phyloP scores from a whole-genome alignment of 495 filamentous ascomycete genomes.

The Astrothelium subdiscretum region DNA sequence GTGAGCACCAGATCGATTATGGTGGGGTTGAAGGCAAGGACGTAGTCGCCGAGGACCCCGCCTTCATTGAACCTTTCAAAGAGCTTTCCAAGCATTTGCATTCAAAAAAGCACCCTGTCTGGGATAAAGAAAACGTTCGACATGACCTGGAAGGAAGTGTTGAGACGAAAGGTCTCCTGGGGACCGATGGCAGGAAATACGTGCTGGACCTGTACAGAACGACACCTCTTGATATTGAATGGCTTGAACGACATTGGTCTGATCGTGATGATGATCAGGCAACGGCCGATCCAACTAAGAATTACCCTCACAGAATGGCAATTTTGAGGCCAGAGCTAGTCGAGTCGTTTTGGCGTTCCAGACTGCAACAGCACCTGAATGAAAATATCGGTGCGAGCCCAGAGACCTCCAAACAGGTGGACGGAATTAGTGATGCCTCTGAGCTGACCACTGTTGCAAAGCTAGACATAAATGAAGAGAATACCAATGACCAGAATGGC shows the following conservation, averaged over 20 bases:
- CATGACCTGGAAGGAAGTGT: constrained; percentile 92
- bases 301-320: constrained; percentile 91
- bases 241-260: constrained; percentile 65
- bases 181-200: constrained; percentile 96
- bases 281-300: constrained; percentile 24
- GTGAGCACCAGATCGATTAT: constrained; percentile 97
- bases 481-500: constrained; percentile 3
- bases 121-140: constrained; percentile 88
- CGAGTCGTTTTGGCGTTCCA: constrained; percentile 67
- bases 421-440: not conserved
- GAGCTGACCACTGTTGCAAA: not conserved
- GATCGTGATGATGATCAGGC: constrained; percentile 33
- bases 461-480: constrained; percentile 8
- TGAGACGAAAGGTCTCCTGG: constrained; percentile 93
- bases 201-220: constrained; percentile 93
- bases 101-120: constrained; percentile 91
- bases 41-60: constrained; percentile 75
- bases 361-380: constrained; percentile 71
- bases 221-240: constrained; percentile 80
- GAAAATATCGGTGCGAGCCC: constrained; percentile 5
- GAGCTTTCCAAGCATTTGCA: constrained; percentile 77
- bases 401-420: not conserved
- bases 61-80: constrained; percentile 74
- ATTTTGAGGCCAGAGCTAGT: constrained; percentile 82
- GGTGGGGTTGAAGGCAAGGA: constrained; percentile 97